Percentiles rank a stretch among this genome's conserved stretches.
These are phyloP conservation scores for Fusarium acutatum DNA, from an alignment of 2,329 filamentous ascomycete species.

Conservation along the genomic window DNA sequence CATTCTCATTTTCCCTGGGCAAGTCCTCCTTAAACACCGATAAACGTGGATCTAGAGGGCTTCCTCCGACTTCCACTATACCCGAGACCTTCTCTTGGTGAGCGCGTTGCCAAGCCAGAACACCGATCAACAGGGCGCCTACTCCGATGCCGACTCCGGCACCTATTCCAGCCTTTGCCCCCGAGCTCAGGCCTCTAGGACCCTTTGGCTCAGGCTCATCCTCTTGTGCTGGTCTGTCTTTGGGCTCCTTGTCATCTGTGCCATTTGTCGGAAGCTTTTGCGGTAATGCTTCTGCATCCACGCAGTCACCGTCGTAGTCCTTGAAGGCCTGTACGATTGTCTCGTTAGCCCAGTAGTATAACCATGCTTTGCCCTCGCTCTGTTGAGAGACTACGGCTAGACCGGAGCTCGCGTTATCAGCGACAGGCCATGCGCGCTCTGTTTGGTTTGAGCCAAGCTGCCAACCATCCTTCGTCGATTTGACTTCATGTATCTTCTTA, in stretches of 20 bases:
- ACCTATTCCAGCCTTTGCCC: neutral
- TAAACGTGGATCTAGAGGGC: neutral
- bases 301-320: neutral
- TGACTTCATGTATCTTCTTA: neutral
- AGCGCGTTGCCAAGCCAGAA: neutral
- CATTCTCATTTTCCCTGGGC: neutral
- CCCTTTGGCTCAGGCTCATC: neutral
- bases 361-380: neutral
- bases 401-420: neutral
- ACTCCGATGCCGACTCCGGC: neutral
- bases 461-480: neutral
- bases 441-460: neutral
- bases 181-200: neutral
- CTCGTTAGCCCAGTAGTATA: constrained; percentile 9
- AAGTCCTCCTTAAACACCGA: neutral
- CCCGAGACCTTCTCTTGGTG: neutral
- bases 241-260: neutral
- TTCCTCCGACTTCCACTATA: neutral
- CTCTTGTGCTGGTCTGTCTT: neutral
- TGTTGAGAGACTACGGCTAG: neutral
- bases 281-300: neutral
- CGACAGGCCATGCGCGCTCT: neutral
- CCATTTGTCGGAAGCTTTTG: neutral
- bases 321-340: constrained; percentile 1
- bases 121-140: neutral